These are phyloP conservation scores for Phoma sp. DNA, from an alignment of 2,329 filamentous ascomycete genomes.

Conservation along the genomic window DNA sequence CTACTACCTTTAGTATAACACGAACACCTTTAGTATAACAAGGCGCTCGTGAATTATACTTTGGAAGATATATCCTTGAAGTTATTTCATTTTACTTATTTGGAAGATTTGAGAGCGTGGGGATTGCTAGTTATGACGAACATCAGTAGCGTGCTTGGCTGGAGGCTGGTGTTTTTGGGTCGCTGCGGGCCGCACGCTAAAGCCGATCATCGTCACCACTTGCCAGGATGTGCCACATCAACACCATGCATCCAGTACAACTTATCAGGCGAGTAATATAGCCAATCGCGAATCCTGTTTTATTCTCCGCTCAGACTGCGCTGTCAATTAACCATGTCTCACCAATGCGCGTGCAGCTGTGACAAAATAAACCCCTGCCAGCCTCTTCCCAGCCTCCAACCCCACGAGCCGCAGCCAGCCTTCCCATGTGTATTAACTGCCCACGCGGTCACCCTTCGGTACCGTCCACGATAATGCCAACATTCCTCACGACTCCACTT, in stretches of 20 bases:
- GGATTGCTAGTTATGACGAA: too few species aligned
- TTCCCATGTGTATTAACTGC: constrained; percentile 26
- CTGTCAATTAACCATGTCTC: constrained; percentile 25
- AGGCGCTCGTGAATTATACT: too few species aligned
- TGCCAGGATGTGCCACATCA: constrained; percentile 13
- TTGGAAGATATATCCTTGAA: too few species aligned
- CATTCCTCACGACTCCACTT: constrained; percentile 39
- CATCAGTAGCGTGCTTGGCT: too few species aligned
- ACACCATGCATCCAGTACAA: constrained; percentile 7
- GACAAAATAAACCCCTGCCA: constrained; percentile 34
- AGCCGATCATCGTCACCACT: constrained; percentile 14
- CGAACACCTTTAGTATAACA: too few species aligned
- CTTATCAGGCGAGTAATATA: constrained; percentile 2
- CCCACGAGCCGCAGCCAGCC: constrained; percentile 27
- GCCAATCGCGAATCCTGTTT: constrained; percentile 19
- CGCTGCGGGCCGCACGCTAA: constrained; percentile 11
- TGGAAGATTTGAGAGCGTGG: too few species aligned
- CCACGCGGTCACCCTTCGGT: constrained; percentile 10
- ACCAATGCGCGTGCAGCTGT: constrained; percentile 31
- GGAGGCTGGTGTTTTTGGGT: too few species aligned
- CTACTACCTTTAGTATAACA: too few species aligned
- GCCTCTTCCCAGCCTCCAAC: constrained; percentile 38
- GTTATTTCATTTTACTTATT: too few species aligned
- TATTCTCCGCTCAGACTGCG: constrained; percentile 4
- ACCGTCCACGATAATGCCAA: constrained; percentile 32